Evolutionary conservation across 495 filamentous ascomycete genomes (phyloP).

Genomic region (Neurospora sp.): DNA sequence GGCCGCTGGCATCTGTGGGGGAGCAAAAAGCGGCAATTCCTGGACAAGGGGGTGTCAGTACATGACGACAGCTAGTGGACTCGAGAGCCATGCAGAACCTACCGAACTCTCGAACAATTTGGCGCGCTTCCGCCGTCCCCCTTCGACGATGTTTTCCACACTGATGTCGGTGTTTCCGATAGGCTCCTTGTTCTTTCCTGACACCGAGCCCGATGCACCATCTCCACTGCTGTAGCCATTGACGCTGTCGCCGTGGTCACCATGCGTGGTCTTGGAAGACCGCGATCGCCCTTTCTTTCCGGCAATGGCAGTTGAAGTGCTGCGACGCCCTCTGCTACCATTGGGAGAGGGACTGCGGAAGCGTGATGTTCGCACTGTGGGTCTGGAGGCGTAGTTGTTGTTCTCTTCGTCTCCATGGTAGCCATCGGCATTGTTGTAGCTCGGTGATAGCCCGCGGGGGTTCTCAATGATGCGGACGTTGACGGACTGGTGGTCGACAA

Average conservation of each 20-base stretch:
- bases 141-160: constrained; percentile 94
- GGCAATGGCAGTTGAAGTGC: constrained; percentile 49
- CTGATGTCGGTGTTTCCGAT: constrained; percentile 94
- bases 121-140: constrained; percentile 85
- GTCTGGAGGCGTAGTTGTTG: constrained; percentile 51
- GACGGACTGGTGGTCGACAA: constrained; percentile 78
- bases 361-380: constrained; percentile 54
- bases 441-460: constrained; percentile 33
- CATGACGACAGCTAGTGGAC: not conserved
- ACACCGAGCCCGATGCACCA: constrained; percentile 59
- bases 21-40: constrained; percentile 92
- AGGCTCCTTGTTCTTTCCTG: constrained; percentile 66
- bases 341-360: constrained; percentile 76
- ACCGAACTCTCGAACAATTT: constrained; percentile 92
- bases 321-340: constrained; percentile 60
- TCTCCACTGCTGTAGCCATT: constrained; percentile 76
- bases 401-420: constrained; percentile 28
- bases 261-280: constrained; percentile 61
- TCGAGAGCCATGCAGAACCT: constrained; percentile 29
- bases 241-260: constrained; percentile 52
- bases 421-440: constrained; percentile 16
- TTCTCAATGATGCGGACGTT: constrained; percentile 78
- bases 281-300: constrained; percentile 57
- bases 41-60: constrained; percentile 27
- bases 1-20: constrained; percentile 80